Percentiles rank a stretch among this genome's conserved stretches.
phyloP scores from a whole-genome alignment of 805 yeast species.

The Wickerhamiella dianesei region DNA sequence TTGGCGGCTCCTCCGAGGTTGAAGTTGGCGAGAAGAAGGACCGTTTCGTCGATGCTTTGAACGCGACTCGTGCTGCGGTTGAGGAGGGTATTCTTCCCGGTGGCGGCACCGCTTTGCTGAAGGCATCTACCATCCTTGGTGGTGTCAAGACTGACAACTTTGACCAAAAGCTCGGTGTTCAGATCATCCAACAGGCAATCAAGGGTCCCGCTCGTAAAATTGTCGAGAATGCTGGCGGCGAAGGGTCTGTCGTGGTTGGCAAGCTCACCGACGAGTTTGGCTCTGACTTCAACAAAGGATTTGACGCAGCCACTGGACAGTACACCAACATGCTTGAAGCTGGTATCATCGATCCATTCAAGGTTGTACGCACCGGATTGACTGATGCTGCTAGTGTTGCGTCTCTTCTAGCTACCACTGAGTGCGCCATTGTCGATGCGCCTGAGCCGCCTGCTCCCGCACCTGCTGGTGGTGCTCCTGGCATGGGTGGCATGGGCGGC shows the following conservation, averaged over 20 bases:
- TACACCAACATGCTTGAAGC: conserved; percentile 91
- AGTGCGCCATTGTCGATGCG: conserved; percentile 94
- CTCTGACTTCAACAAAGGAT: conserved; percentile 75
- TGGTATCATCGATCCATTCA: conserved; percentile 97
- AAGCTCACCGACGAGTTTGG: conserved; percentile 49
- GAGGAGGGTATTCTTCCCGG: conserved; percentile 98
- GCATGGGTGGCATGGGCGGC: conserved; percentile 57
- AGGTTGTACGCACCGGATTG: conserved; percentile 90
- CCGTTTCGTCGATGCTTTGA: conserved; percentile 94
- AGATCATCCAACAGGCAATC: conserved; percentile 82
- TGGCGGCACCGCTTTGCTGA: conserved; percentile 96
- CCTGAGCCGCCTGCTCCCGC: conserved; percentile 60
- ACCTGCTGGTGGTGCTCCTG: conserved; percentile 40
- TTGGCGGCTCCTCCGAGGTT: conserved; percentile 93
- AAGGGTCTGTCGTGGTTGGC: conserved; percentile 93
- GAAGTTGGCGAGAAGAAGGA: conserved; percentile 99
- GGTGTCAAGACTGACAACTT: conserved; percentile 68
- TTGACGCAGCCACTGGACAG: conserved; percentile 83
- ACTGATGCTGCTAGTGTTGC: conserved; percentile 98
- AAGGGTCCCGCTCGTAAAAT: conserved; percentile 92
- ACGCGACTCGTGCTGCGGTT: conserved; percentile 98
- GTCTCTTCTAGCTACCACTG: conserved; percentile 91
- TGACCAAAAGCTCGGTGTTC: conserved; percentile 93
- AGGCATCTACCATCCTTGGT: conserved; percentile 71
- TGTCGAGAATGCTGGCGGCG: conserved; percentile 93